phyloP scores from a whole-genome alignment of 192 early-diverging fungal species.

The Rhizophlyctis rosea region DNA sequence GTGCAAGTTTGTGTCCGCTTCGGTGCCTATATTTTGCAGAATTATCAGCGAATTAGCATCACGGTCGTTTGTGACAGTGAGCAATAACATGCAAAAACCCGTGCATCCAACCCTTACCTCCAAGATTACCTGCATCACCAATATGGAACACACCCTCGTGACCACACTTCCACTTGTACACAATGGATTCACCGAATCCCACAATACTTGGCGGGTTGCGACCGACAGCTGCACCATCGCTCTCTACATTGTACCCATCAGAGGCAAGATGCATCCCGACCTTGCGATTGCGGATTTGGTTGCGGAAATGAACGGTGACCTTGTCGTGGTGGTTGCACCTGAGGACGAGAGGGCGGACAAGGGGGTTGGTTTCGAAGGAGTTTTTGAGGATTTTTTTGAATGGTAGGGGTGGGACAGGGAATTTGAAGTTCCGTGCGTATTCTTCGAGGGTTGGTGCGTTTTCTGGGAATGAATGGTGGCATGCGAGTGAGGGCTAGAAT shows the following conservation, averaged over 20 bases:
- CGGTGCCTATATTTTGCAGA: not conserved
- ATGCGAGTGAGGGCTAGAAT: too few relatives aligned
- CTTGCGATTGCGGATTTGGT: conserved; percentile 5
- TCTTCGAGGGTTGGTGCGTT: not conserved
- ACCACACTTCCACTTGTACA: conserved; percentile 15
- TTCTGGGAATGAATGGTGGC: too few relatives aligned
- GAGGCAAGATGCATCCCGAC: conserved; percentile 8
- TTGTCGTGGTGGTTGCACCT: conserved; percentile 10
- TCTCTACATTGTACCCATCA: conserved; percentile 2
- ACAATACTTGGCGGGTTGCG: conserved; percentile 10
- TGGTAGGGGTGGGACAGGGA: not conserved
- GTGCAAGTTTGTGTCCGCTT: conserved; percentile 10
- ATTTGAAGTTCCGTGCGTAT: not conserved
- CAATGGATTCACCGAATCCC: not conserved
- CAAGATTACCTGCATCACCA: conserved; percentile 15
- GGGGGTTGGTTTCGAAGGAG: conserved; percentile 4
- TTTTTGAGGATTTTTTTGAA: not conserved
- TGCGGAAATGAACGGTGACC: conserved; percentile 3
- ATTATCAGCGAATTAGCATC: too few relatives aligned
- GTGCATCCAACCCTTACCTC: not conserved
- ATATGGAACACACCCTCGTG: conserved; percentile 16
- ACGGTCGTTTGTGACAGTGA: not conserved
- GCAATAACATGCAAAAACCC: not conserved
- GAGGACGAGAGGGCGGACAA: conserved; percentile 14
- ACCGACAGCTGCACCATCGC: conserved; percentile 6